Conservation (phyloP, 345 rosid genomes). For the Litchi chinensis region DNA sequence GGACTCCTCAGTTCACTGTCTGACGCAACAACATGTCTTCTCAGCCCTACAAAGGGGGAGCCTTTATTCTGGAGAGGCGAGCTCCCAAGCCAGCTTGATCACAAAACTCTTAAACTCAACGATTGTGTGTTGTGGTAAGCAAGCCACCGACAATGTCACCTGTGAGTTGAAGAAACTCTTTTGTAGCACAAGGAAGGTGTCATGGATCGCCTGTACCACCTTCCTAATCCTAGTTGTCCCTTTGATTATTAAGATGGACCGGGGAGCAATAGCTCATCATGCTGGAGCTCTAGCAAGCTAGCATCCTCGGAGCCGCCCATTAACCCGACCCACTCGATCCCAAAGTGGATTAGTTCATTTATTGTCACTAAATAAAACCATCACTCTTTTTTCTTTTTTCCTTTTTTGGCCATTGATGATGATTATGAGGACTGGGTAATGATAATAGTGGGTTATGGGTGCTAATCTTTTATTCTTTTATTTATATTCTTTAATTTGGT, state of each 20-base stretch:
- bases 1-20: neutral
- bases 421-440: too few relatives aligned
- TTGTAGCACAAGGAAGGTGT: conserved; percentile 80
- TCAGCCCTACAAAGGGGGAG: conserved; percentile 49
- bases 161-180: conserved; percentile 70
- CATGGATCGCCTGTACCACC: conserved; percentile 83
- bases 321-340: neutral
- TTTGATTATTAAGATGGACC: conserved; percentile 61
- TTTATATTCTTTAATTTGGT: too few relatives aligned
- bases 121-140: too few relatives aligned
- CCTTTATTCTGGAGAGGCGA: conserved; percentile 42
- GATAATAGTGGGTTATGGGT: too few relatives aligned
- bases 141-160: conserved; percentile 49
- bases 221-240: conserved; percentile 69
- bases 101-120: too few relatives aligned
- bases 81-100: too few relatives aligned
- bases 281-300: conserved; percentile 66
- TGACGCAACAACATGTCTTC: conserved; percentile 38
- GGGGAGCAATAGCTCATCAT: conserved; percentile 64
- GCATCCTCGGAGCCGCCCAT: conserved; percentile 56
- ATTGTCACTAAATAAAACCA: neutral
- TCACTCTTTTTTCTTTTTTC: too few relatives aligned
- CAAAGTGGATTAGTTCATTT: neutral
- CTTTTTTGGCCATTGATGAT: too few relatives aligned
- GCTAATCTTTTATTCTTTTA: too few relatives aligned